These are phyloP conservation scores for Naganishia sp. DNA, from an alignment of 1,284 basidiomycete species.

Conservation along the genomic window DNA sequence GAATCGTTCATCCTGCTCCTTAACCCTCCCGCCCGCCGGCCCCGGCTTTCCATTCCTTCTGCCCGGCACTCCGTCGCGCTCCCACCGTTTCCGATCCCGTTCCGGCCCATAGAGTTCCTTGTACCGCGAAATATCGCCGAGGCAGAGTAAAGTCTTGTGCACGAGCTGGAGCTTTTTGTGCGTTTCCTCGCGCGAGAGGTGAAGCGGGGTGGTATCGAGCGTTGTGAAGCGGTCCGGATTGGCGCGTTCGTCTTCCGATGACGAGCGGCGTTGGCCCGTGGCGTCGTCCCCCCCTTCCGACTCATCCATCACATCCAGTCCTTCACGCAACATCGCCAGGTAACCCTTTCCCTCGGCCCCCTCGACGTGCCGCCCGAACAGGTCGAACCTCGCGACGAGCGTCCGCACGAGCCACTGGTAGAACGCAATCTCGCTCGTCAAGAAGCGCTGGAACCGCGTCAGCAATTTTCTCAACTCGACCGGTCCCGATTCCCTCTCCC, in stretches of 20 bases:
- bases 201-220: slow-evolving; percentile 25
- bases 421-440: slow-evolving; percentile 82
- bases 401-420: slow-evolving; percentile 70
- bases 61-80: slow-evolving; percentile 29
- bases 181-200: slow-evolving; percentile 57
- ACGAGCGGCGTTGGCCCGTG: background rate
- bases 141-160: slow-evolving; percentile 83
- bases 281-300: slow-evolving; percentile 56
- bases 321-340: slow-evolving; percentile 20
- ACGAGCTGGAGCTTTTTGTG: slow-evolving; percentile 68
- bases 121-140: slow-evolving; percentile 92
- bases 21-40: slow-evolving; percentile 14
- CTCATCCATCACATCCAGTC: slow-evolving; percentile 6
- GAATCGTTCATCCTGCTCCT: slow-evolving; percentile 55
- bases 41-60: slow-evolving; percentile 40
- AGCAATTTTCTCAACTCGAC: slow-evolving; percentile 81
- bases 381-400: slow-evolving; percentile 15
- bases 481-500: slow-evolving; percentile 54
- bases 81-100: slow-evolving; percentile 37
- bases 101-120: slow-evolving; percentile 80
- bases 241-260: slow-evolving; percentile 52
- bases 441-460: slow-evolving; percentile 82
- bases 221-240: slow-evolving; percentile 34
- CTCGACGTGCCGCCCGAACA: slow-evolving; percentile 22
- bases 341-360: slow-evolving; percentile 6